Percentiles rank a stretch among this genome's conserved stretches.
Evolutionary conservation across 108 stramenopile species (phyloP).

Genomic region (Skeletonema potamos): DNA sequence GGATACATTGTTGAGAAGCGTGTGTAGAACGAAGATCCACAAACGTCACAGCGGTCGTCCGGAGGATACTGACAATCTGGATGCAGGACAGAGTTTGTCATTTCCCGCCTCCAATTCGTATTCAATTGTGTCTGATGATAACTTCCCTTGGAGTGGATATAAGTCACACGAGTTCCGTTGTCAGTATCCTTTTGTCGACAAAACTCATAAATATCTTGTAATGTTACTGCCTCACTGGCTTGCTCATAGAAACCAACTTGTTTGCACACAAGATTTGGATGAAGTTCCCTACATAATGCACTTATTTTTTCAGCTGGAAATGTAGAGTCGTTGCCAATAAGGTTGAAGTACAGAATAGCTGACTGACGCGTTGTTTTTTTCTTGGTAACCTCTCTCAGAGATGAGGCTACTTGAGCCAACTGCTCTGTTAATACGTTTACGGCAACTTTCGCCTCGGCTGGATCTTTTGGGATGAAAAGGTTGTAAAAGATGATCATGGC

Average conservation of each 20-base stretch:
- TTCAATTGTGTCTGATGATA: conserved; percentile 39
- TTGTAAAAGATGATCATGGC: conserved; percentile 40
- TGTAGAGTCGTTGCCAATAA: conserved; percentile 27
- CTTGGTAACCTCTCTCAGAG: conserved; percentile 3
- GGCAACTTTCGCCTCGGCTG: conserved; percentile 20
- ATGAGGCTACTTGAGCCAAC: conserved; percentile 36
- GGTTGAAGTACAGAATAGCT: conserved; percentile 35
- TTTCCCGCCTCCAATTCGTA: conserved; percentile 38
- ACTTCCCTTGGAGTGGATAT: conserved; percentile 45
- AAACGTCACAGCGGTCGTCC: conserved; percentile 46
- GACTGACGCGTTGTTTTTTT: conserved; percentile 10
- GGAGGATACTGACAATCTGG: conserved; percentile 40
- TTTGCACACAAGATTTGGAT: conserved; percentile 24
- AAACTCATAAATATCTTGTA: conserved; percentile 32
- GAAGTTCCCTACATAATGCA: conserved; percentile 18
- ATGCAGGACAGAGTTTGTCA: conserved; percentile 40
- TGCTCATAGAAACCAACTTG: conserved; percentile 27
- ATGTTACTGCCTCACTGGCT: conserved; percentile 37
- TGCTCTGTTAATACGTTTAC: conserved; percentile 33
- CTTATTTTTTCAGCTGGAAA: conserved; percentile 25
- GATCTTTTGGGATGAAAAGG: conserved; percentile 35
- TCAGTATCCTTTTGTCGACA: conserved; percentile 22
- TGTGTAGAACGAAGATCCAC: conserved; percentile 47
- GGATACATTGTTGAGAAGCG: conserved; percentile 53
- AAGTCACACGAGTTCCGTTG: conserved; percentile 25